Evolutionary conservation across 495 filamentous ascomycete genomes (phyloP), one percentile per base, ranked within the genome.

Genomic region (Elasticomyces elasticus): DNA sequence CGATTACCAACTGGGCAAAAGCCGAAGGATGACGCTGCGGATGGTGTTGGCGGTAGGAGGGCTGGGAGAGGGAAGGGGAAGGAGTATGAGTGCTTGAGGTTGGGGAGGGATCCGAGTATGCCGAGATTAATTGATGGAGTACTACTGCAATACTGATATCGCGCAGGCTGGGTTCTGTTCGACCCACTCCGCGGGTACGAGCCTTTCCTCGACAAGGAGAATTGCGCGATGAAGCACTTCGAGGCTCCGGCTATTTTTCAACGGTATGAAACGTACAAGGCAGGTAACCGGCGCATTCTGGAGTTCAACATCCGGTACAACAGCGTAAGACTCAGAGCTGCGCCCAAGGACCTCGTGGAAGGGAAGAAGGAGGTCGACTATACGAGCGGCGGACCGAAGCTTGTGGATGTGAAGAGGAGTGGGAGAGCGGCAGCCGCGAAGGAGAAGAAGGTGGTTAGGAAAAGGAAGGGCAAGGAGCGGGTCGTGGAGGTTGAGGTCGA

Each of bases 81-180:
- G 45, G 24, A 24, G 28, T 59, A 58, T 27, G 45, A 59, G 38
- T 30, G 12, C 13, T 46, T 55, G 45, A 23, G 24, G n/a, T 22
- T 50, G 22, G 35, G 23, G 4, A 17, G 46, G 23, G 44, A 40
- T 20, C 5, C 31, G 17, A 40, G 56, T 59, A 23, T 30, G 13
- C 5, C 45, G 17, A 2, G 27, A 17, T 17, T 10, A 2, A 30
- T 11, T 31, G 17, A 17, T 24, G 5, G 15, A 15, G 17, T 31
- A 9, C 10, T 24, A 27, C 45, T 2, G 45, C 23, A 17, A 40
- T 40, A 17, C 35, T 25, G 24, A 49, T 9, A n/a, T 28, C 1
- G 5, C 11, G 12, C 30, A 60, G 58, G 56, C 49, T 60, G 58
- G 58, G 53, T 46, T 1, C 58, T 60, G 38, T 56, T 51, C 43